These are phyloP conservation scores for Podila epicladia DNA, from an alignment of 192 early-diverging fungal genomes.

Conservation along the genomic window DNA sequence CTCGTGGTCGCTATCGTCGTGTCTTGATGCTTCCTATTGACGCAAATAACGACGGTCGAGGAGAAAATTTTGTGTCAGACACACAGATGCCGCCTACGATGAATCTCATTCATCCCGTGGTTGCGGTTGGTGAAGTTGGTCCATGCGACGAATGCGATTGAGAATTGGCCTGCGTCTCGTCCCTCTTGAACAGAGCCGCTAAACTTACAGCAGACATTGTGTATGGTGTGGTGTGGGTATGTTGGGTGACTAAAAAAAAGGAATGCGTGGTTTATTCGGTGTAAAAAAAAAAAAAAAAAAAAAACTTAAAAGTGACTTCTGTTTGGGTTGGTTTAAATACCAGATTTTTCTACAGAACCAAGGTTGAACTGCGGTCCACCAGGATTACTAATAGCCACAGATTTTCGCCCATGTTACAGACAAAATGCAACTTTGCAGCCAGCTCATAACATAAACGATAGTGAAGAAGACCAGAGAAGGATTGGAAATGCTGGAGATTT, in stretches of 20 bases:
- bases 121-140: neutral
- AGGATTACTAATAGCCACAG: no score
- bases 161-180: no score
- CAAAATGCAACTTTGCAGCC: no score
- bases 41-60: constrained; percentile 10
- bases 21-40: constrained; percentile 50
- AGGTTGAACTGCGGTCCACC: no score
- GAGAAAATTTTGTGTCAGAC: no score
- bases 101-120: neutral
- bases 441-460: no score
- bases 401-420: no score
- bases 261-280: neutral
- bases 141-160: neutral
- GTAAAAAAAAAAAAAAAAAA: neutral
- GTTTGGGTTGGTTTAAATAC: no score
- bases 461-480: no score
- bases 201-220: constrained; percentile 3
- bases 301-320: no score
- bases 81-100: neutral
- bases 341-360: no score
- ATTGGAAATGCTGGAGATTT: no score
- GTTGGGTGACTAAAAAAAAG: neutral
- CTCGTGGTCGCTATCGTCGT: constrained; percentile 61
- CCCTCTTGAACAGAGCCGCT: neutral
- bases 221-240: neutral